Evolutionary conservation across 2,329 filamentous ascomycete genomes (phyloP).

Genomic region (Ophiosphaerella herpotricha): DNA sequence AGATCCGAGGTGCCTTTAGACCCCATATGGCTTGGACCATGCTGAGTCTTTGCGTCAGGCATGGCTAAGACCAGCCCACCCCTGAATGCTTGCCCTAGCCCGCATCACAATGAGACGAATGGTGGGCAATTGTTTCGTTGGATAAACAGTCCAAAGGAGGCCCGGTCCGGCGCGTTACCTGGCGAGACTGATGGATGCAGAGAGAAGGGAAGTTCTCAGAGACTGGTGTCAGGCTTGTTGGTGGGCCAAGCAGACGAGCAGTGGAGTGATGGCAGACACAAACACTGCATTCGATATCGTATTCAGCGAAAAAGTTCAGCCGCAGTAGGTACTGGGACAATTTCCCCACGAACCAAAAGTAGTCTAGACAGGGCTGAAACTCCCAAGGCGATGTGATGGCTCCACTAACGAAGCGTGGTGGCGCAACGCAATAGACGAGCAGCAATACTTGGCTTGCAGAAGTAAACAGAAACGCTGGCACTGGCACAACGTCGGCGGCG

Average conservation of each 20-base stretch:
- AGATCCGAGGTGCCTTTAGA: slow-evolving; percentile 20
- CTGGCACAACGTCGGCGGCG: no score
- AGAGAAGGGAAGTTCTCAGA: no score
- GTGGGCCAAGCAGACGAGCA: no score
- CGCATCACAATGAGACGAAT: no score
- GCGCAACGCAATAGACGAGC: slow-evolving; percentile 18
- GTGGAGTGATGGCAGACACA: neutral
- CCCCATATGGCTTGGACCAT: slow-evolving; percentile 1
- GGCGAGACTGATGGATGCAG: no score
- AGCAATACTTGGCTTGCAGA: slow-evolving; percentile 18
- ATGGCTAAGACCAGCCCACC: slow-evolving; percentile 17
- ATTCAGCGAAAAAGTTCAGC: neutral
- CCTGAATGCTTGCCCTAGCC: slow-evolving; percentile 8
- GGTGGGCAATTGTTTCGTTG: no score
- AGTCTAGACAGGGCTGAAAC: slow-evolving; percentile 12
- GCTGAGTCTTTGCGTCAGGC: neutral
- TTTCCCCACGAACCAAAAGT: slow-evolving; percentile 1
- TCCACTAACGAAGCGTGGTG: neutral
- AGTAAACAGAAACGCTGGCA: no score
- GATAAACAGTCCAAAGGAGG: no score
- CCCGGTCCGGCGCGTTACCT: no score
- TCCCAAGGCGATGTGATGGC: slow-evolving; percentile 2
- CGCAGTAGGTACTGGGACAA: neutral
- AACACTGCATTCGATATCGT: neutral
- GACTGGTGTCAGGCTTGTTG: no score